Base-by-base conservation (phyloP, 2,329 filamentous ascomycete species). In the Exophiala sp. region DNA sequence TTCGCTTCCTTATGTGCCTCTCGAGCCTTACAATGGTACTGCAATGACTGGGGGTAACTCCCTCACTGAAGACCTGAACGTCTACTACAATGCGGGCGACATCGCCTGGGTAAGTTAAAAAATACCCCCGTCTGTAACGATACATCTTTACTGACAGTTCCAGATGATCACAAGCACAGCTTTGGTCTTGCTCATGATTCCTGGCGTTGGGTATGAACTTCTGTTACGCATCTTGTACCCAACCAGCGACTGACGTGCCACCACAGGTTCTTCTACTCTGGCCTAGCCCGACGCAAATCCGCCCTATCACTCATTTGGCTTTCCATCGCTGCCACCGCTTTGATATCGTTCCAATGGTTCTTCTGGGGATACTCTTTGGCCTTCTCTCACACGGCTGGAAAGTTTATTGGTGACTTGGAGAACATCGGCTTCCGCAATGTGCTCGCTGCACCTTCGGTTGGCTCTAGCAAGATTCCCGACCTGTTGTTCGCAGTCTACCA, bases 321-420 rank as follows among this genome's bases (percentile, higher is more conserved):
- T 3, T 88, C 88, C 11, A 82, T 95, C 75, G 86, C 95, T 75
- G 86, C 88, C 12, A 82, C 87, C 3, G 88, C 83, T 9, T 83
- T 95, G 61, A 83, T 91, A 57, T 86, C 84, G 46, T 95, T 95
- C 73, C 89, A 95, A 68, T 96, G 91, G 90, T 95, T 95, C 77
- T 92, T 95, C 77, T 95, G 90, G 90, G 90, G 90, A 44, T 95
- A 89, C 69, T 91, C 87, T 3, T 74, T 94, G 9, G 83, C 88
- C 44, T 94, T 91, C 69, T 94, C 89, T 12, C 89, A 92, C 71
- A 78, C 80, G 2, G 87, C 87, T 21, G 85, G 86, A 43, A 81
- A 77, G 39, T 95, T 83, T 69, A 88, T 95, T 59, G 90, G 90
- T 54, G 79, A 91, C 64, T 76, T 95, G 21, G 73, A 82, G 61